Evolutionary conservation across 805 yeast species (phyloP).

Genomic region (Teunomyces funiuensis): DNA sequence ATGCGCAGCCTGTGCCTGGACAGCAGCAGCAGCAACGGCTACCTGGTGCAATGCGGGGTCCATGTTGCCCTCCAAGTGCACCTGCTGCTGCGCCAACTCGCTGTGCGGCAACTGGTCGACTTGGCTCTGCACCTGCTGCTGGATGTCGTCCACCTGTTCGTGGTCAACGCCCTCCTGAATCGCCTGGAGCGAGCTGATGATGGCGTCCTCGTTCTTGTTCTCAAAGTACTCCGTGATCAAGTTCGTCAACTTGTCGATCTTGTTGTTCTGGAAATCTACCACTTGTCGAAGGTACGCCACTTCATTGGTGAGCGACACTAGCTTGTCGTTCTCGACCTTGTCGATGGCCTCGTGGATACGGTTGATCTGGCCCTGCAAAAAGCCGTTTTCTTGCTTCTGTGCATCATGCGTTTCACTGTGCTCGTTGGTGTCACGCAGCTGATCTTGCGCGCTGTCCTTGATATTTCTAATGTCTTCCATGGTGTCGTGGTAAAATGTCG

Average conservation of each 20-base stretch:
- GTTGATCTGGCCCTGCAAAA: constrained; percentile 4
- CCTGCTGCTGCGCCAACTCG: constrained; percentile 15
- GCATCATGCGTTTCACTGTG: not conserved
- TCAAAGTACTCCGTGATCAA: constrained; percentile 33
- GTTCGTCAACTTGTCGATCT: constrained; percentile 38
- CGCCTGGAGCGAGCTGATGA: constrained; percentile 29
- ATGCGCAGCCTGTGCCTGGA: constrained; percentile 19
- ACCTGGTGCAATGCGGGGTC: constrained; percentile 44
- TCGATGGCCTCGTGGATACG: constrained; percentile 6
- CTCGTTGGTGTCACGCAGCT: not conserved
- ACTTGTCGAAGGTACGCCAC: constrained; percentile 35
- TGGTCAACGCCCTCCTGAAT: constrained; percentile 20
- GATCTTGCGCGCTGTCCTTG: constrained; percentile 3
- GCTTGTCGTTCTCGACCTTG: constrained; percentile 10
- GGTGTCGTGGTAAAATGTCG: constrained; percentile 12
- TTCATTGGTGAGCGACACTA: constrained; percentile 28
- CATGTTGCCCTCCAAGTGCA: constrained; percentile 34
- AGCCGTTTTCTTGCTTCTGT: not conserved
- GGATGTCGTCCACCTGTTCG: constrained; percentile 20
- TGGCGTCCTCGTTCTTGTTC: constrained; percentile 29
- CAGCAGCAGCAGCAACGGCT: constrained; percentile 39
- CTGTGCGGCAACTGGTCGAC: constrained; percentile 18
- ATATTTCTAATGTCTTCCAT: constrained; percentile 6
- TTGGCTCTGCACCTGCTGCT: constrained; percentile 21
- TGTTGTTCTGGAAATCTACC: constrained; percentile 36